Percentiles rank a stretch among this genome's conserved stretches.
These are phyloP conservation scores for Chloris gayana DNA, from an alignment of 176 grass and related monocot genomes.

Conservation along the genomic window DNA sequence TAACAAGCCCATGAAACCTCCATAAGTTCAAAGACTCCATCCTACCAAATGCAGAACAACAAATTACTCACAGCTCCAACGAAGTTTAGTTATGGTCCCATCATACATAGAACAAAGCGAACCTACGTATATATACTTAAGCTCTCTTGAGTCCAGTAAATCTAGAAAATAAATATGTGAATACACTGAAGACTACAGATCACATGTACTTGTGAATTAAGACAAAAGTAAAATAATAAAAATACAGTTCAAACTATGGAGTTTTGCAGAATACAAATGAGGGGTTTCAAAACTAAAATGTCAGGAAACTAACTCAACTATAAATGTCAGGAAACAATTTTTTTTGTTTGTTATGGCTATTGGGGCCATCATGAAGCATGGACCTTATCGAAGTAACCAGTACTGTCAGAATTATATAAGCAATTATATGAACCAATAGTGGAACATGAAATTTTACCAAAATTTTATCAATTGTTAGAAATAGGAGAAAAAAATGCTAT, in stretches of 20 bases:
- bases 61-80: not conserved
- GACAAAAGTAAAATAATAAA: not conserved
- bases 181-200: too few relatives aligned
- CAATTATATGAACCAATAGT: not conserved
- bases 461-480: not conserved
- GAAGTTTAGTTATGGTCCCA: not conserved
- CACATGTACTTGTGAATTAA: not conserved
- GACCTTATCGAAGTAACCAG: not conserved
- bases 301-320: not conserved
- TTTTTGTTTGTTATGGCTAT: not conserved
- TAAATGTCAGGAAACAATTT: not conserved
- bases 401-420: not conserved
- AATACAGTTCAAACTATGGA: not conserved
- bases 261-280: not conserved
- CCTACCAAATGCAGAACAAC: conserved; percentile 24
- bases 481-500: not conserved
- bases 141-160: too few relatives aligned
- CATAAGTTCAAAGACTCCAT: conserved; percentile 51
- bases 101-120: not conserved
- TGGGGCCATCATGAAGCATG: not conserved
- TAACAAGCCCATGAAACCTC: conserved; percentile 43
- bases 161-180: not conserved
- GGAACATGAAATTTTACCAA: not conserved
- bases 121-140: not conserved
- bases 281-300: not conserved